A percentile compares a stretch with the other conserved stretches of the same genome.
Evolutionary conservation across 306 rosid species (phyloP).

Genomic region (Astragalus glycyphyllos): DNA sequence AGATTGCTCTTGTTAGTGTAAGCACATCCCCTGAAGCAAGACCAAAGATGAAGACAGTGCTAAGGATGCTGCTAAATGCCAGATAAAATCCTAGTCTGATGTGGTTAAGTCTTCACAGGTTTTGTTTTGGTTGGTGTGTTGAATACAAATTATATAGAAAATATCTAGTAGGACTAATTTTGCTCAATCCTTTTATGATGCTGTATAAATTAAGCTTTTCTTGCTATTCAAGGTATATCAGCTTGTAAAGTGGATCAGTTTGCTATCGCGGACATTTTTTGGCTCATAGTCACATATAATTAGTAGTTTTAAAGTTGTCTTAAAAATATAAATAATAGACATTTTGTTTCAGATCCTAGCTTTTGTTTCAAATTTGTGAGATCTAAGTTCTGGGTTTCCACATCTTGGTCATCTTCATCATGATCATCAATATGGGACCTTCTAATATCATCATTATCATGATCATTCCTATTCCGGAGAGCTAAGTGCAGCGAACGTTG

Average conservation of each 20-base stretch:
- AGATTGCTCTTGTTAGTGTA: slow-evolving; percentile 74
- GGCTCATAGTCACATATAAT: not conserved
- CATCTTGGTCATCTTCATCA: slow-evolving; percentile 73
- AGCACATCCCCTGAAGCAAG: slow-evolving; percentile 66
- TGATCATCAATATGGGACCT: slow-evolving; percentile 66
- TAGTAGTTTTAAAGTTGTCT: not conserved
- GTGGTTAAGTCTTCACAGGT: not conserved
- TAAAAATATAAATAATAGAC: not conserved
- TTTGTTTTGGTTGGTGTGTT: not conserved
- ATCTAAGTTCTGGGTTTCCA: too few relatives aligned
- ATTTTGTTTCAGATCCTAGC: not conserved
- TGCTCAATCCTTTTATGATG: slow-evolving; percentile 22
- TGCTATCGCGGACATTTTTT: not conserved
- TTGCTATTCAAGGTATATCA: not conserved
- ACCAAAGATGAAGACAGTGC: slow-evolving; percentile 88
- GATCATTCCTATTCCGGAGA: slow-evolving; percentile 75
- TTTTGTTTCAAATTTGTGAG: too few relatives aligned
- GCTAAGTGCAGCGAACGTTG: slow-evolving; percentile 85
- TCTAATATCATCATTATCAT: slow-evolving; percentile 69
- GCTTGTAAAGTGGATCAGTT: not conserved
- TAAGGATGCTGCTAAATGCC: slow-evolving; percentile 77
- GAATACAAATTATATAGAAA: slow-evolving; percentile 15
- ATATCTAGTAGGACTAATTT: slow-evolving; percentile 29
- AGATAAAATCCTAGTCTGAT: slow-evolving; percentile 47
- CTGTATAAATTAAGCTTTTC: slow-evolving; percentile 23